Evolutionary conservation across 2,329 filamentous ascomycete genomes (phyloP).

Genomic region (Biscogniauxia mediterranea): DNA sequence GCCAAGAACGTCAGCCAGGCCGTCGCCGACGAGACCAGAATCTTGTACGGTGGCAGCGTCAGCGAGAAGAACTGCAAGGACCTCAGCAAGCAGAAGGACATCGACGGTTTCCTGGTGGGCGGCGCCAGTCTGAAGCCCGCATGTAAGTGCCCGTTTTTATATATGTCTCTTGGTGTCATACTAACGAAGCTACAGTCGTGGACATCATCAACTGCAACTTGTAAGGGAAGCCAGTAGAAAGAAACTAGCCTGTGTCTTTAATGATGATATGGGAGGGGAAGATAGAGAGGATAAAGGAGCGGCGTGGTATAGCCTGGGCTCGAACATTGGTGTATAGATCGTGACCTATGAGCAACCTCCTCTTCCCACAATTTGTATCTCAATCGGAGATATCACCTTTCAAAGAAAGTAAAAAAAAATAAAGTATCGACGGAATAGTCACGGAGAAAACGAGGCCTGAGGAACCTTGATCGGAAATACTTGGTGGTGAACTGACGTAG

Average conservation of each 20-base stretch:
- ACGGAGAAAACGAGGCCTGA: not conserved
- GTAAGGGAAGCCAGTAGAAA: slow-evolving; percentile 33
- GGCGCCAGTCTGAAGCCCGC: slow-evolving; percentile 96
- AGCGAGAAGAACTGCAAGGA: slow-evolving; percentile 98
- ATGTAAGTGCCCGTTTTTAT: slow-evolving; percentile 55
- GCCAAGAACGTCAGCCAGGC: slow-evolving; percentile 70
- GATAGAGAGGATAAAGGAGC: not conserved
- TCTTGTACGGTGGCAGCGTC: slow-evolving; percentile 96
- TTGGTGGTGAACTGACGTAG: not conserved
- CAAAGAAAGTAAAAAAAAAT: not conserved
- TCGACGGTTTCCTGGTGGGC: slow-evolving; percentile 96
- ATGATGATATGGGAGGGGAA: slow-evolving; percentile 3
- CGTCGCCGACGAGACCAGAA: slow-evolving; percentile 81
- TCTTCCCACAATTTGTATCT: not conserved
- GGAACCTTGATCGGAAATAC: not conserved
- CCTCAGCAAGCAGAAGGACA: slow-evolving; percentile 86
- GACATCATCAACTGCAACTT: slow-evolving; percentile 59
- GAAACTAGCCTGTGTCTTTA: slow-evolving; percentile 1
- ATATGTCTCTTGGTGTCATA: not conserved
- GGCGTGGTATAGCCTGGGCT: slow-evolving; percentile 3
- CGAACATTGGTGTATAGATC: slow-evolving; percentile 1
- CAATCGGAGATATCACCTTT: not conserved
- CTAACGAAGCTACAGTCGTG: slow-evolving; percentile 42
- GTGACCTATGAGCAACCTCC: slow-evolving; percentile 1
- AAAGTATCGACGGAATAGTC: not conserved